Conservation (phyloP, 805 yeast genomes). For the Clavispora carvajalis region DNA sequence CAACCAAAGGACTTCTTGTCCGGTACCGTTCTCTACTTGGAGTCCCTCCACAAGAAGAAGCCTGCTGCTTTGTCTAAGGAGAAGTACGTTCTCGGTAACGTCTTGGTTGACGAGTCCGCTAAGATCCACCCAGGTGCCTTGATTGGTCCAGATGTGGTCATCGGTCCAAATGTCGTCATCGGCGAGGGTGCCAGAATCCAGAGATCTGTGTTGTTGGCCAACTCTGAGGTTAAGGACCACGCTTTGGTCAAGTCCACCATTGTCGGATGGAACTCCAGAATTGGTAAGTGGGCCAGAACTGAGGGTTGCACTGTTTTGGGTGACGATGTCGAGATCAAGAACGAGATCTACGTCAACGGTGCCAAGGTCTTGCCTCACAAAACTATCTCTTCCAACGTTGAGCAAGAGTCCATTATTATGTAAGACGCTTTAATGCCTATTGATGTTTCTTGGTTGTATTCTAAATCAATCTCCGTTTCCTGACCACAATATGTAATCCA, state of each 20-base stretch:
- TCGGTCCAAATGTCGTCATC: slow-evolving; percentile 92
- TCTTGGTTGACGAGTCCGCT: slow-evolving; percentile 91
- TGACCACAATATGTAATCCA: neutral
- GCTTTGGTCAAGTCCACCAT: slow-evolving; percentile 97
- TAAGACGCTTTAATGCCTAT: slow-evolving; percentile 30
- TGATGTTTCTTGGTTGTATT: slow-evolving; percentile 1
- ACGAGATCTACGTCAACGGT: slow-evolving; percentile 98
- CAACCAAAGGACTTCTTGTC: slow-evolving; percentile 99
- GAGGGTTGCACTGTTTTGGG: slow-evolving; percentile 98
- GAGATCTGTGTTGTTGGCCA: slow-evolving; percentile 86
- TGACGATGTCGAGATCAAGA: slow-evolving; percentile 97
- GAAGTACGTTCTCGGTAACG: slow-evolving; percentile 82
- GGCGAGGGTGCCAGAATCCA: slow-evolving; percentile 99
- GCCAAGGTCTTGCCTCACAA: slow-evolving; percentile 99
- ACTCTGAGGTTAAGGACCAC: slow-evolving; percentile 91
- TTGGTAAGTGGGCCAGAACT: slow-evolving; percentile 98
- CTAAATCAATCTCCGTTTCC: neutral
- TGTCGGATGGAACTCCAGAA: slow-evolving; percentile 98
- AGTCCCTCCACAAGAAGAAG: slow-evolving; percentile 75
- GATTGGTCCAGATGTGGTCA: slow-evolving; percentile 96
- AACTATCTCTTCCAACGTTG: slow-evolving; percentile 92
- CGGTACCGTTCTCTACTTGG: slow-evolving; percentile 89
- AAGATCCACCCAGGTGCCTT: slow-evolving; percentile 87
- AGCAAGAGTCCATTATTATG: slow-evolving; percentile 98
- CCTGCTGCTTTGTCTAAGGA: slow-evolving; percentile 66